Evolutionary conservation across 1,139 yeast species (phyloP).

Genomic region (Hyphopichia pseudoburtonii): DNA sequence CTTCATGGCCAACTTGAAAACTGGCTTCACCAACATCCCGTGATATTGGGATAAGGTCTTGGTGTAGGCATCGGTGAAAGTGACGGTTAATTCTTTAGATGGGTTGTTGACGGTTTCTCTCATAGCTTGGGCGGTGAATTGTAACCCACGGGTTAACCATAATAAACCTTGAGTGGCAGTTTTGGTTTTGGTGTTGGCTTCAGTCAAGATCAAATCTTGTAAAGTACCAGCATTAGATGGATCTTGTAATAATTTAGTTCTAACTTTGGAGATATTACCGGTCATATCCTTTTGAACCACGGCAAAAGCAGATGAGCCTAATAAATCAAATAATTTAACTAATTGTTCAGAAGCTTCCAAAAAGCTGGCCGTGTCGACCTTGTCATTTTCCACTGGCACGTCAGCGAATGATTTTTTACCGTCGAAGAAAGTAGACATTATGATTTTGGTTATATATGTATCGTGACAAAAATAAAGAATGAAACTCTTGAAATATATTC

Average conservation of each 20-base stretch:
- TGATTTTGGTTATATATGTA: too few relatives aligned
- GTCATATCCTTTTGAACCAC: slow-evolving; percentile 88
- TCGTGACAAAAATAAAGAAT: too few relatives aligned
- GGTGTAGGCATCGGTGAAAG: slow-evolving; percentile 80
- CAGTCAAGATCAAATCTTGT: slow-evolving; percentile 76
- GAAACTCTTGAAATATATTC: too few relatives aligned
- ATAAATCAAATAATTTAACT: slow-evolving; percentile 76
- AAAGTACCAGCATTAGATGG: slow-evolving; percentile 67
- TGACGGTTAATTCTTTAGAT: slow-evolving; percentile 62
- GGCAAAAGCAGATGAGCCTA: slow-evolving; percentile 82
- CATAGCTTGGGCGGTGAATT: slow-evolving; percentile 87
- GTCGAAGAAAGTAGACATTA: slow-evolving; percentile 80
- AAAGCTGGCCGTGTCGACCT: slow-evolving; percentile 72
- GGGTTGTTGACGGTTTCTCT: slow-evolving; percentile 70
- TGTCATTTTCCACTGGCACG: slow-evolving; percentile 63
- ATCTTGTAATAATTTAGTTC: slow-evolving; percentile 61
- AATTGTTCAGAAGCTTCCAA: slow-evolving; percentile 83
- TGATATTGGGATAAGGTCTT: slow-evolving; percentile 82
- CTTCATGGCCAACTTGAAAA: slow-evolving; percentile 91
- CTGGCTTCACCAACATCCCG: slow-evolving; percentile 77
- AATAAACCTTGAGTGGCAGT: slow-evolving; percentile 89
- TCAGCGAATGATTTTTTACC: slow-evolving; percentile 71
- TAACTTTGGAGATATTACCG: slow-evolving; percentile 78
- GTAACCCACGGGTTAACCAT: slow-evolving; percentile 85
- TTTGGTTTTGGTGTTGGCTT: slow-evolving; percentile 61